Base-by-base conservation (phyloP, 768 basidiomycete species). In the Mycena pura region DNA sequence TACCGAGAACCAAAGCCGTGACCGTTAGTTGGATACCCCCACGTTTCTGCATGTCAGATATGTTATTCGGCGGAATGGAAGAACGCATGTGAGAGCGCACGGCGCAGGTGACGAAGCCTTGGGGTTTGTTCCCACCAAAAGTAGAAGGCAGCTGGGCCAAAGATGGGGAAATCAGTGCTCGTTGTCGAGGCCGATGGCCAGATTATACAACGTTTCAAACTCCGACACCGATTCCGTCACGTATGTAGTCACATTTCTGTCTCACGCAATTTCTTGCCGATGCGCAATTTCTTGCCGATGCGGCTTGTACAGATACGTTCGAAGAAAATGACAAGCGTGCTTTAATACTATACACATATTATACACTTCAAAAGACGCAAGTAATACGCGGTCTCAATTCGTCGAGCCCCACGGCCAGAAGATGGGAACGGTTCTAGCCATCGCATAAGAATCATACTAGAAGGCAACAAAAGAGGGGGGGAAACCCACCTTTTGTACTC, bases 401-500 rank as follows among this genome's bases (percentile, higher is more conserved):
- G 13, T 55, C 19, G 72, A 70, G 32, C 75, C 76, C 80, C 80
- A 81, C 9, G 82, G 82, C 79, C 79, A 82, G 64, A 82, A 82
- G 13, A 82, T 70, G 1, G 79, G 80, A 1, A 82, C 80, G 34
- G 69, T 76, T 49, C 79, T 80, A 52, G 3, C 49, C 47, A 32
- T 5, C 15, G 44, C 7, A 54, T 50, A 14, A 54, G 27, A 7
- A 9, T 27, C 25, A n/a, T 38, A 39, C 32, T 8, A 36, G 29
- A n/a, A n/a, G 5, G n/a, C n/a, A 17, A 13, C 19, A 29, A 46
- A 36, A 8, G 44, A 6, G 40, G 2, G 7, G 10, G 27, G 17
- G 22, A 11, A 6, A 74, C 76, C 47, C 56, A 86, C 86, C 75
- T 73, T 69, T 87, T 88, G 70, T 89, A 89, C 49, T 82, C 74